phyloP scores from a whole-genome alignment of 2,329 filamentous ascomycete species.

The Sordariomycetes sp. region DNA sequence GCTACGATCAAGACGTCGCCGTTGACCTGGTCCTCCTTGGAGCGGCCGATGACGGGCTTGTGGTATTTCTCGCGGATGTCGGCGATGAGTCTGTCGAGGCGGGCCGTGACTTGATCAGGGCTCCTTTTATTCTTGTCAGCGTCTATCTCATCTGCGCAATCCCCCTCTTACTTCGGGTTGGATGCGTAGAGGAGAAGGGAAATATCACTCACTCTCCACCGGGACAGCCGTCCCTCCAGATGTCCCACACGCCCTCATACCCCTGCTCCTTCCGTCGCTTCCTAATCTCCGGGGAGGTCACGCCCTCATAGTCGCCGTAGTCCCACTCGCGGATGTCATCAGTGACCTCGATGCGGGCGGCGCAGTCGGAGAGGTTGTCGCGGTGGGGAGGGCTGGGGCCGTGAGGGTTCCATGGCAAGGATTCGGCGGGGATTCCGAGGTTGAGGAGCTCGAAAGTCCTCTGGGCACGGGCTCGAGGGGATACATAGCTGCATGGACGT shows the following conservation, averaged over 20 bases:
- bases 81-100: slow-evolving; percentile 67
- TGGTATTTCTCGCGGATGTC: slow-evolving; percentile 65
- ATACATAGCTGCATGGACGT: slow-evolving; percentile 57
- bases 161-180: neutral
- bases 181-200: neutral
- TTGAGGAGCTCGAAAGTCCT: slow-evolving; percentile 83
- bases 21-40: slow-evolving; percentile 22
- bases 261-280: slow-evolving; percentile 47
- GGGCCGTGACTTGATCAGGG: slow-evolving; percentile 60
- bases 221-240: slow-evolving; percentile 82
- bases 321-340: slow-evolving; percentile 77
- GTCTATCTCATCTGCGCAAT: neutral
- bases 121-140: slow-evolving; percentile 34
- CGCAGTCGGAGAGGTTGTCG: slow-evolving; percentile 34
- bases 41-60: slow-evolving; percentile 48
- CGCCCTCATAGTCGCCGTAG: slow-evolving; percentile 79
- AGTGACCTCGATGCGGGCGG: slow-evolving; percentile 56
- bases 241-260: slow-evolving; percentile 59
- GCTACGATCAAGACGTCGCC: slow-evolving; percentile 57
- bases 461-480: slow-evolving; percentile 75
- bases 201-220: slow-evolving; percentile 61
- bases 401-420: slow-evolving; percentile 59
- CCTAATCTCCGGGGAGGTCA: slow-evolving; percentile 63
- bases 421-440: slow-evolving; percentile 51
- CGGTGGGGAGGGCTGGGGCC: slow-evolving; percentile 22